A percentile compares a stretch with the other conserved stretches of the same genome.
These are phyloP conservation scores for Piper betle DNA, from an alignment of 164 flowering plant genomes.

Conservation along the genomic window DNA sequence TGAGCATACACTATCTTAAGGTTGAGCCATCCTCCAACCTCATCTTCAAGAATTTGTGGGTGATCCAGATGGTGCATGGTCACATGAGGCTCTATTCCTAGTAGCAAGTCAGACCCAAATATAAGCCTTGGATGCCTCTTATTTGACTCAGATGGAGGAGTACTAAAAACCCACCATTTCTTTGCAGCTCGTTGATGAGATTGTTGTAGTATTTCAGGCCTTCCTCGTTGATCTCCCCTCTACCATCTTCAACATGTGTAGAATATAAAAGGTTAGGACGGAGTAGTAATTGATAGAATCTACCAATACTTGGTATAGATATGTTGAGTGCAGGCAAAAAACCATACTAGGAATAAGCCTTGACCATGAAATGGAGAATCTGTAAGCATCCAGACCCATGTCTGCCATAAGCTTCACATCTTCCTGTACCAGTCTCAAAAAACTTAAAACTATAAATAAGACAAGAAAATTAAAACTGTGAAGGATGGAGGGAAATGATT, in stretches of 20 bases:
- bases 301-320: neutral
- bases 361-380: slow-evolving; percentile 18
- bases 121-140: neutral
- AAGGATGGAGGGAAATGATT: neutral
- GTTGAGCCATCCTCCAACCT: slow-evolving; percentile 20
- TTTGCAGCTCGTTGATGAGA: slow-evolving; percentile 11
- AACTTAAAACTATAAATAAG: too few relatives aligned
- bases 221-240: slow-evolving; percentile 12
- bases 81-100: slow-evolving; percentile 23
- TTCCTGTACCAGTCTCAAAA: slow-evolving; percentile 5
- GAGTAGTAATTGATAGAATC: neutral
- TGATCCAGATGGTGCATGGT: slow-evolving; percentile 19
- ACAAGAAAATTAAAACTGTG: too few relatives aligned
- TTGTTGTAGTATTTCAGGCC: slow-evolving; percentile 12
- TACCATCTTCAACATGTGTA: slow-evolving; percentile 6
- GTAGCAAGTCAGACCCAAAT: neutral
- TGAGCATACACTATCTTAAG: slow-evolving; percentile 16
- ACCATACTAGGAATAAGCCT: slow-evolving; percentile 12
- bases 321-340: neutral
- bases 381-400: slow-evolving; percentile 9
- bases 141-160: neutral
- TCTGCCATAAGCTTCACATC: slow-evolving; percentile 15
- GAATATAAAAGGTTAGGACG: neutral
- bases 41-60: slow-evolving; percentile 25
- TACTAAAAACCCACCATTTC: slow-evolving; percentile 2